Evolutionary conservation across 1,284 basidiomycete genomes (phyloP), one percentile per base, ranked within the genome.

Genomic region (Ganoderma lingzhi): DNA sequence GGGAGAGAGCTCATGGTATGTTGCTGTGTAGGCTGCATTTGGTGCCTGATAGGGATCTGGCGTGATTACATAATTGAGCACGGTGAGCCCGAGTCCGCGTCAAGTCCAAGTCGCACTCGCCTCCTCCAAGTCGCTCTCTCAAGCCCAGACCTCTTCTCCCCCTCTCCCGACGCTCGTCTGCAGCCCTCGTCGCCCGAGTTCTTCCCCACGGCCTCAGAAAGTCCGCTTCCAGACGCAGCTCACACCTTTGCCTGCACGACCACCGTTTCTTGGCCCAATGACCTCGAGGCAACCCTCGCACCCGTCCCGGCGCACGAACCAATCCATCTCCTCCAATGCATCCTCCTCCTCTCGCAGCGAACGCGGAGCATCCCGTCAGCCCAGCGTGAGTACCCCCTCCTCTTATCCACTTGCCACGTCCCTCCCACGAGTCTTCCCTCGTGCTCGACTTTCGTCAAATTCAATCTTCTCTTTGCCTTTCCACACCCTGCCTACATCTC

Each of bases 331-430:
- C 15, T 64, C 63, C n/a, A 64, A 53, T 30, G 39, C 53, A 15
- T 64, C 63, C 8, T 65, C 64, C 3, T 65, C 59, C 41, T 61
- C 59, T 44, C 44, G 56, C 17, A 48, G 45, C 53, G 64, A 65
- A 37, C 64, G 53, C 59, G 59, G 32, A 32, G 28, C 55, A 14
- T 48, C 64, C 19, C 64, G 59, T 30, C 56, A 65, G n/a, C 63
- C 51, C 1, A 58, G 53, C 28, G 63, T 64, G 41, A 64, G 63
- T 35, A 42, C 19, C 30, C 8, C 44, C 19, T 45, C 19, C 44
- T n/a, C 17, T 45, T n/a, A 45, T 45, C 19, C 19, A n/a, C 17
- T 37, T n/a, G 30, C 9, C n/a, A 23, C n/a, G n/a, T 60, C 32
- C 12, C 12, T 23, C 2, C 19, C 59, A 60, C 39, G 59, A 9